These are phyloP conservation scores for Ceratocystis lukuohia DNA, from an alignment of 2,329 filamentous ascomycete species.

Conservation along the genomic window DNA sequence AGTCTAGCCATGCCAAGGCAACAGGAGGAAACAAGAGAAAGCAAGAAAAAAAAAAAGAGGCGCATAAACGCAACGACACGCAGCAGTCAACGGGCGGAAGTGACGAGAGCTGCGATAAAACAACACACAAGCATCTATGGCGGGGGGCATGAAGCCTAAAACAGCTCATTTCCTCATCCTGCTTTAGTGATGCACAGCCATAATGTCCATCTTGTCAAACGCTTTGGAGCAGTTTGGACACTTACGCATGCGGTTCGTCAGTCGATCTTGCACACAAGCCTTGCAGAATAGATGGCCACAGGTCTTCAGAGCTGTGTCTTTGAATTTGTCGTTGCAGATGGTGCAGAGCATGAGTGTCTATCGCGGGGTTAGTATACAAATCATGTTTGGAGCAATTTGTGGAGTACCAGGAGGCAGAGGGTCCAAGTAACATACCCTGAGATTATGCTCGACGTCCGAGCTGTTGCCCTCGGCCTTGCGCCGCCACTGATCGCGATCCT, in stretches of 20 bases:
- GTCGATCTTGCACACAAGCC: slow-evolving; percentile 75
- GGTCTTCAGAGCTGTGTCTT: slow-evolving; percentile 83
- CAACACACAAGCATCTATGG: no score
- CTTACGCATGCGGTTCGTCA: slow-evolving; percentile 81
- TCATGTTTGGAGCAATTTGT: not conserved
- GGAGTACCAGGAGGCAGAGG: not conserved
- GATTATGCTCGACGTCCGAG: slow-evolving; percentile 68
- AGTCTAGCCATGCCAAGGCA: not conserved
- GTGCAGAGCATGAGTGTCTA: slow-evolving; percentile 51
- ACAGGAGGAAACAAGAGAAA: not conserved
- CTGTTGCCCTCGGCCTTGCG: slow-evolving; percentile 68
- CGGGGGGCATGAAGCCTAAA: no score
- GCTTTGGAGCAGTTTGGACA: slow-evolving; percentile 87
- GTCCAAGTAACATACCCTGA: slow-evolving; percentile 52
- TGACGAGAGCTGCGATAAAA: no score
- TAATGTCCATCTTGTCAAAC: slow-evolving; percentile 83
- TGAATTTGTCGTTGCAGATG: slow-evolving; percentile 85
- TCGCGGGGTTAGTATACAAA: not conserved
- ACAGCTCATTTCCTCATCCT: no score
- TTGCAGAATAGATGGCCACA: slow-evolving; percentile 94
- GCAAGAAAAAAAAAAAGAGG: not conserved
- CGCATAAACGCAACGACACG: not conserved
- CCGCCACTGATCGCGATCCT: slow-evolving; percentile 77
- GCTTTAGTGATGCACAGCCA: slow-evolving; percentile 47
- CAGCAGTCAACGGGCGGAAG: not conserved